Evolutionary conservation across 768 basidiomycete genomes (phyloP).

Genomic region (Pulveroboletus sp.): DNA sequence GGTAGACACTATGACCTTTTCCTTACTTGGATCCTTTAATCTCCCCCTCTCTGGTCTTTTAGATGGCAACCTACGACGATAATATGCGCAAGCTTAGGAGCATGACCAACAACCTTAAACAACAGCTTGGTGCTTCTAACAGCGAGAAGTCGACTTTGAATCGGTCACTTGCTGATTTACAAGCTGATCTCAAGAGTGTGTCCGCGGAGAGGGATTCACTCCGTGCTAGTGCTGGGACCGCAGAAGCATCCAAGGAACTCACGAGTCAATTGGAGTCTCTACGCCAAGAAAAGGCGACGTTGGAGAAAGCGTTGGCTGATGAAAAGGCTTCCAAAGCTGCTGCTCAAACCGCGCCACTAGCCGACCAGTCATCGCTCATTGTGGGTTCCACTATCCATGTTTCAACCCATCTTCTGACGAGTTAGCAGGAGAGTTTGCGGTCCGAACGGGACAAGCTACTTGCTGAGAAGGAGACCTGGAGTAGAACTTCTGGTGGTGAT

Average conservation of each 20-base stretch:
- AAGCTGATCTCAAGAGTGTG: slow-evolving; percentile 28
- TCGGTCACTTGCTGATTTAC: slow-evolving; percentile 23
- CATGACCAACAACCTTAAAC: slow-evolving; percentile 21
- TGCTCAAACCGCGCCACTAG: slow-evolving; percentile 3
- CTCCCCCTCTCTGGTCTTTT: not conserved
- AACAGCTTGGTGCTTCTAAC: slow-evolving; percentile 24
- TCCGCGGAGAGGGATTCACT: slow-evolving; percentile 29
- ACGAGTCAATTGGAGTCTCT: slow-evolving; percentile 34
- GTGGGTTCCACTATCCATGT: slow-evolving; percentile 23
- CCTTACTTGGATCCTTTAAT: not conserved
- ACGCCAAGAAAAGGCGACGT: slow-evolving; percentile 34
- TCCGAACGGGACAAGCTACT: slow-evolving; percentile 63
- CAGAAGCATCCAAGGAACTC: slow-evolving; percentile 30
- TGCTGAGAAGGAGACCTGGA: slow-evolving; percentile 50
- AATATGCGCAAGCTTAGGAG: slow-evolving; percentile 38
- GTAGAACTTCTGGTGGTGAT: slow-evolving; percentile 18
- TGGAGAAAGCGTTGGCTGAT: slow-evolving; percentile 39
- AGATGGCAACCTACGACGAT: slow-evolving; percentile 46
- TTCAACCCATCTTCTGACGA: not conserved
- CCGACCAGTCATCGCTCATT: slow-evolving; percentile 29
- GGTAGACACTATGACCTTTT: slow-evolving; percentile 22
- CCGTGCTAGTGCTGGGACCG: slow-evolving; percentile 11
- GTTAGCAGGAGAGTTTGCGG: slow-evolving; percentile 45
- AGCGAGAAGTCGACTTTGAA: slow-evolving; percentile 29
- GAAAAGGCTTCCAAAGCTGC: slow-evolving; percentile 32